phyloP scores from a whole-genome alignment of 768 basidiomycete genomes.

The Suillus subalutaceus region DNA sequence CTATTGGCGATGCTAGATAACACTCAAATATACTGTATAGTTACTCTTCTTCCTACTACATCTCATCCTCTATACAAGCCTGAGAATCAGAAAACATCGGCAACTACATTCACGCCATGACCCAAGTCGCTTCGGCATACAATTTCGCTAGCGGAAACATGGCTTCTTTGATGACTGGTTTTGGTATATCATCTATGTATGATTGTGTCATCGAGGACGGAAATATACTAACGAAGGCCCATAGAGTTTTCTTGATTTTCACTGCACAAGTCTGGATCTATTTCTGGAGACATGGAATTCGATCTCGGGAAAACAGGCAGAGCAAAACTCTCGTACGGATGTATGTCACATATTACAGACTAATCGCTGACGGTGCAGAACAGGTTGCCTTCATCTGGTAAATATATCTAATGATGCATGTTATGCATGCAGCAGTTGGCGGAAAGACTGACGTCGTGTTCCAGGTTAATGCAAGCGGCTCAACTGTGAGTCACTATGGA shows the following conservation, averaged over 20 bases:
- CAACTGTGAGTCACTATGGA: background rate
- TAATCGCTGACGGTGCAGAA: background rate
- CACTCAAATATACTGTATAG: background rate
- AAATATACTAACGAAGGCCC: background rate
- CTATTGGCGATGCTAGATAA: background rate
- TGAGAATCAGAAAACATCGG: background rate
- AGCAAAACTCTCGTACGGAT: background rate
- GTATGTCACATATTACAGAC: background rate
- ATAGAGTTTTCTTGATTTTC: slow-evolving; percentile 1
- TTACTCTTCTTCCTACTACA: background rate
- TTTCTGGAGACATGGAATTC: background rate
- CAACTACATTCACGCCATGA: background rate
- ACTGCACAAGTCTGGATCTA: slow-evolving; percentile 5
- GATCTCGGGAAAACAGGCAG: background rate
- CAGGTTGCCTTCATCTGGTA: slow-evolving; percentile 5
- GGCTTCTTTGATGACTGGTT: background rate
- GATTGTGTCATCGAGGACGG: background rate
- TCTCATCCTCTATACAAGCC: no score
- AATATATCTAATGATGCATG: background rate
- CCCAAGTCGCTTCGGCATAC: background rate
- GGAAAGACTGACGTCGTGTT: background rate
- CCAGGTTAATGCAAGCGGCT: background rate
- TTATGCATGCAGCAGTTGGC: background rate
- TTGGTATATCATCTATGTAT: slow-evolving; percentile 1
- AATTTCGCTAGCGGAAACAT: background rate